These are phyloP conservation scores for Lentinus polychrous DNA, from an alignment of 1,284 basidiomycete genomes.

Conservation along the genomic window DNA sequence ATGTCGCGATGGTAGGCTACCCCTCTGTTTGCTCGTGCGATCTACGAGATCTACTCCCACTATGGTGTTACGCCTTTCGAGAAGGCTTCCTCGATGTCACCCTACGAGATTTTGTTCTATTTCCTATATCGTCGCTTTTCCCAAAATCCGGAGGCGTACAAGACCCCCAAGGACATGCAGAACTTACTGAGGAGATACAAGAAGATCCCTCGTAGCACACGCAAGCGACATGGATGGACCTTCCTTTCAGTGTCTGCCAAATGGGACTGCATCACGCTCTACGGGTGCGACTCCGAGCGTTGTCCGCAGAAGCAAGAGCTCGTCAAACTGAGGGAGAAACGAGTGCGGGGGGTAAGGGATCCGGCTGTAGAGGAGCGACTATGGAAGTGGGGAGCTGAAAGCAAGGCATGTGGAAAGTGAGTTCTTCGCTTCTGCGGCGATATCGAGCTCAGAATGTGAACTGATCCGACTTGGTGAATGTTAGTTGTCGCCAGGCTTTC, in stretches of 20 bases:
- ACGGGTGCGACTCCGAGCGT: conserved; percentile 15
- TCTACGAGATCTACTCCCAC: conserved; percentile 21
- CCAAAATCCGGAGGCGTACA: conserved; percentile 13
- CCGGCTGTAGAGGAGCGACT: conserved; percentile 19
- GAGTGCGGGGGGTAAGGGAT: conserved; percentile 20
- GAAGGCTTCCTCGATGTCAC: conserved; percentile 12
- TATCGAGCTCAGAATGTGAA: no score
- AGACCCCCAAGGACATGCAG: conserved; percentile 14
- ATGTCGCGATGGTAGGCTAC: no score
- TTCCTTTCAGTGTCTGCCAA: conserved; percentile 14
- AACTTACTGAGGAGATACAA: conserved; percentile 16
- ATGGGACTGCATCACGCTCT: conserved; percentile 21
- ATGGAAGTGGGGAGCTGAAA: conserved; percentile 18
- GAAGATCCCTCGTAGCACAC: conserved; percentile 15
- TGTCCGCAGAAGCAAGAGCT: conserved; percentile 20
- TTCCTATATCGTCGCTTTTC: conserved; percentile 20
- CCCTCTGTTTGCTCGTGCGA: conserved; percentile 17
- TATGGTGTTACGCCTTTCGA: conserved; percentile 23
- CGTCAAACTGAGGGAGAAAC: conserved; percentile 11
- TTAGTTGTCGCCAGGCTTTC: conserved; percentile 15
- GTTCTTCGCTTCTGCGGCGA: no score
- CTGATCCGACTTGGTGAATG: neutral
- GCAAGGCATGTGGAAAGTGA: conserved; percentile 15
- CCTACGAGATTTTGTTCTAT: conserved; percentile 19
- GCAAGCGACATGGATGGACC: conserved; percentile 18